phyloP scores from a whole-genome alignment of 495 filamentous ascomycete species.

The Cercophora scortea region DNA sequence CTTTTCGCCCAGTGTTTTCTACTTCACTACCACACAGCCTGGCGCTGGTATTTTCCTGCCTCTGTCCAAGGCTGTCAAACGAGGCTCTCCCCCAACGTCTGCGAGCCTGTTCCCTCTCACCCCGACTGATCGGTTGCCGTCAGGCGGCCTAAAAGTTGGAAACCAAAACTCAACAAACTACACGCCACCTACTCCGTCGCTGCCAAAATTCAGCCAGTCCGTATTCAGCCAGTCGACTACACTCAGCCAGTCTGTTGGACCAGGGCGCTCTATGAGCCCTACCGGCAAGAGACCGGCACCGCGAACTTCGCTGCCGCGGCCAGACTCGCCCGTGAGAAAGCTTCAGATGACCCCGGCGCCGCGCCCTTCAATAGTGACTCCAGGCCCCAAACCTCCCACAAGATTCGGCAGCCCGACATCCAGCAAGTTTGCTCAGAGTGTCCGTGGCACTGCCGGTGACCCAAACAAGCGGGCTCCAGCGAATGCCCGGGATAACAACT shows the following conservation, averaged over 20 bases:
- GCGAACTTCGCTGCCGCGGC: slow-evolving; percentile 73
- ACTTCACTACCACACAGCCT: slow-evolving; percentile 72
- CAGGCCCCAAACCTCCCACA: slow-evolving; percentile 33
- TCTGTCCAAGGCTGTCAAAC: slow-evolving; percentile 71
- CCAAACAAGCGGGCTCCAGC: slow-evolving; percentile 43
- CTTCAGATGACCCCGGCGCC: slow-evolving; percentile 49
- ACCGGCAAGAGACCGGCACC: slow-evolving; percentile 50
- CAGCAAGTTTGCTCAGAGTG: slow-evolving; percentile 57
- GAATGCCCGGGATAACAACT: slow-evolving; percentile 39
- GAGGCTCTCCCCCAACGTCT: slow-evolving; percentile 51
- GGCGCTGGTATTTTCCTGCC: slow-evolving; percentile 94
- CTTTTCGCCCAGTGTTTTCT: slow-evolving; percentile 49
- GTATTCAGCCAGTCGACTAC: slow-evolving; percentile 34
- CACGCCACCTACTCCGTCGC: slow-evolving; percentile 57
- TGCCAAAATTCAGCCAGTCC: slow-evolving; percentile 57
- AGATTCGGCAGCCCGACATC: slow-evolving; percentile 61
- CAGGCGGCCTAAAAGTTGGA: slow-evolving; percentile 42
- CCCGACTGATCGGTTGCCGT: slow-evolving; percentile 57
- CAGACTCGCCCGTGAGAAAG: slow-evolving; percentile 71
- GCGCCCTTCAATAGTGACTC: slow-evolving; percentile 47
- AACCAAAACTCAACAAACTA: slow-evolving; percentile 44
- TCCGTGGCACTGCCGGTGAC: slow-evolving; percentile 50
- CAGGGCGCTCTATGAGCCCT: slow-evolving; percentile 63
- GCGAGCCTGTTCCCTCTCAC: slow-evolving; percentile 53
- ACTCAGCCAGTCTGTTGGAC: slow-evolving; percentile 82